A percentile compares a stretch with the other conserved stretches of the same genome.
Evolutionary conservation across 2,329 filamentous ascomycete genomes (phyloP).

Genomic region (Aureobasidium leucospermi): DNA sequence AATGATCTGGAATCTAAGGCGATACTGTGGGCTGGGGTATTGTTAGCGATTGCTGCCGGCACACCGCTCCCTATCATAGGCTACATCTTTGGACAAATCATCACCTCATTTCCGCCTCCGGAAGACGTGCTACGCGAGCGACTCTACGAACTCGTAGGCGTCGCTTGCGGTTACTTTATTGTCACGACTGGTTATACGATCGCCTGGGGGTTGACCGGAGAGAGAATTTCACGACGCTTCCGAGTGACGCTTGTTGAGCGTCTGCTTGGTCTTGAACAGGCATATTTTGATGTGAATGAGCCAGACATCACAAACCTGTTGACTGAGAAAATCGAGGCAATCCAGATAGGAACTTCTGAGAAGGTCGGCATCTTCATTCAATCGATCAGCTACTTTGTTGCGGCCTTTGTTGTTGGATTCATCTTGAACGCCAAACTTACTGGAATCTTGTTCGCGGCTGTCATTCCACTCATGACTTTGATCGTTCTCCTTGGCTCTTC

Average conservation of each 20-base stretch:
- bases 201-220: constrained; percentile 44
- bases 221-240: constrained; percentile 41
- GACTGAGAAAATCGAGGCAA: constrained; percentile 39
- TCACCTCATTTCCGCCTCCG: constrained; percentile 43
- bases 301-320: constrained; percentile 42
- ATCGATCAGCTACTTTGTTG: constrained; percentile 39
- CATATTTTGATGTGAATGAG: constrained; percentile 45
- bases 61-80: constrained; percentile 36
- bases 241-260: constrained; percentile 41
- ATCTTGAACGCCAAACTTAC: constrained; percentile 36
- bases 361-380: constrained; percentile 42
- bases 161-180: constrained; percentile 42
- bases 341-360: constrained; percentile 41
- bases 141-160: constrained; percentile 37
- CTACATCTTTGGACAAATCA: constrained; percentile 42
- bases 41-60: constrained; percentile 33
- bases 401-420: constrained; percentile 40
- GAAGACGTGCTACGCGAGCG: constrained; percentile 35
- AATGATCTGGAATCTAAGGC: constrained; percentile 33
- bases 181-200: constrained; percentile 44
- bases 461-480: constrained; percentile 43
- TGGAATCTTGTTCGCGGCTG: constrained; percentile 36
- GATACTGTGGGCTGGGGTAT: constrained; percentile 28
- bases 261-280: constrained; percentile 44
- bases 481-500: constrained; percentile 38